These are phyloP conservation scores for Calocera viscosa DNA, from an alignment of 768 basidiomycete genomes.

Conservation along the genomic window DNA sequence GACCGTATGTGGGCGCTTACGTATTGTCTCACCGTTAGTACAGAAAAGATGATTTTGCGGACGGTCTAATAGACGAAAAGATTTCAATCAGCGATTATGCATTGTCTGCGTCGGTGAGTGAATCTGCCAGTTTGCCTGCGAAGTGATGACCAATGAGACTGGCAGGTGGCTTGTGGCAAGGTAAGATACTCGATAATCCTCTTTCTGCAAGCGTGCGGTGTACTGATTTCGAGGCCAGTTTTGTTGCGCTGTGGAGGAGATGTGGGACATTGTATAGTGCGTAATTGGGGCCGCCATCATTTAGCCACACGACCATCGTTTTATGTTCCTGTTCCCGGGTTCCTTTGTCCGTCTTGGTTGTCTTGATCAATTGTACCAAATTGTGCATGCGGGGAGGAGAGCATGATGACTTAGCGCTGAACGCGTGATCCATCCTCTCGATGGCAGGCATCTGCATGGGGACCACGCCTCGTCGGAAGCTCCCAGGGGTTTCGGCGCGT, in stretches of 20 bases:
- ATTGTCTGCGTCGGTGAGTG: constrained; percentile 48
- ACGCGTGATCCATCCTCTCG: too few species aligned
- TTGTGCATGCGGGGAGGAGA: not conserved
- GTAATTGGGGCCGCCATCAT: not conserved
- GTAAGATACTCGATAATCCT: constrained; percentile 36
- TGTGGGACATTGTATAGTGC: constrained; percentile 77
- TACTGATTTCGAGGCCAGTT: constrained; percentile 38
- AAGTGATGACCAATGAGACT: not conserved
- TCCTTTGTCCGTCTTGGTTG: not conserved
- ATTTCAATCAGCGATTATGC: constrained; percentile 92
- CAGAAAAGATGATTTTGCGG: constrained; percentile 85
- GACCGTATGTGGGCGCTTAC: not conserved
- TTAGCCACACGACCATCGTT: not conserved
- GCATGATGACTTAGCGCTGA: not conserved
- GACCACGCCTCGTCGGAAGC: too few species aligned
- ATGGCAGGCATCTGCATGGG: too few species aligned
- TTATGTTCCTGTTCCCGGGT: not conserved
- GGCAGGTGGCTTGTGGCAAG: constrained; percentile 89
- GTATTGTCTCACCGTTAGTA: not conserved
- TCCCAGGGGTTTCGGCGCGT: too few species aligned
- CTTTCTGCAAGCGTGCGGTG: not conserved
- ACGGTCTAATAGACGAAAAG: constrained; percentile 88
- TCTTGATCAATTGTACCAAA: not conserved
- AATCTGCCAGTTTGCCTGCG: not conserved
- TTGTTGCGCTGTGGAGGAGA: constrained; percentile 82